These are phyloP conservation scores for Colletotrichum gigasporum DNA, from an alignment of 2,329 filamentous ascomycete genomes.

Conservation along the genomic window DNA sequence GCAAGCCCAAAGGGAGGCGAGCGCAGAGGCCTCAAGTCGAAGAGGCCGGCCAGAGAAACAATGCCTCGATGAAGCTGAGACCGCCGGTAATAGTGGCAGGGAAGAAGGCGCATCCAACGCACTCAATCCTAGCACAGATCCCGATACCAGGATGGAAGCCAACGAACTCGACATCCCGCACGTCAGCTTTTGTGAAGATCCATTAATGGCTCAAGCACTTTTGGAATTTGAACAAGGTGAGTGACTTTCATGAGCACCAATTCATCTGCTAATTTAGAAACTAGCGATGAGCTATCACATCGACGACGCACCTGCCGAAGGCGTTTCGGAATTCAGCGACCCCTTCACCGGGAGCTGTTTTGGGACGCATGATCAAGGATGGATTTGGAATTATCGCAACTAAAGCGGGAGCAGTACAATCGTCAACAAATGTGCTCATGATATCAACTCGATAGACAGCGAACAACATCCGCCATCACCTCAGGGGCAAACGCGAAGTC, in stretches of 20 bases:
- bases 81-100: too few relatives aligned
- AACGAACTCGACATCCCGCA: background rate
- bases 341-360: background rate
- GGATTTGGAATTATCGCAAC: background rate
- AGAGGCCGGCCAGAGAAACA: too few relatives aligned
- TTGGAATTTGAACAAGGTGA: background rate
- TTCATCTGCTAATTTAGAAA: background rate
- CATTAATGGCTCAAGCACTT: background rate
- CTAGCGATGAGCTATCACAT: background rate
- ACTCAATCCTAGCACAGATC: too few relatives aligned
- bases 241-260: too few relatives aligned
- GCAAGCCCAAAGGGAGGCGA: background rate
- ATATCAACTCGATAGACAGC: background rate
- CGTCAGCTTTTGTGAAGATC: background rate
- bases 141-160: background rate
- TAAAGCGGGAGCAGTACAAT: too few relatives aligned
- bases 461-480: constrained; percentile 12
- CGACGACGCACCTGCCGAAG: background rate
- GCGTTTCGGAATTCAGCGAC: background rate
- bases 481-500: constrained; percentile 18
- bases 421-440: too few relatives aligned
- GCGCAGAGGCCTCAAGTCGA: background rate
- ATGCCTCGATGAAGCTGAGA: too few relatives aligned
- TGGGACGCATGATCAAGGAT: background rate
- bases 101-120: too few relatives aligned